These are phyloP conservation scores for Atkinsonella hypoxylon DNA, from an alignment of 2,329 filamentous ascomycete species.

Conservation along the genomic window DNA sequence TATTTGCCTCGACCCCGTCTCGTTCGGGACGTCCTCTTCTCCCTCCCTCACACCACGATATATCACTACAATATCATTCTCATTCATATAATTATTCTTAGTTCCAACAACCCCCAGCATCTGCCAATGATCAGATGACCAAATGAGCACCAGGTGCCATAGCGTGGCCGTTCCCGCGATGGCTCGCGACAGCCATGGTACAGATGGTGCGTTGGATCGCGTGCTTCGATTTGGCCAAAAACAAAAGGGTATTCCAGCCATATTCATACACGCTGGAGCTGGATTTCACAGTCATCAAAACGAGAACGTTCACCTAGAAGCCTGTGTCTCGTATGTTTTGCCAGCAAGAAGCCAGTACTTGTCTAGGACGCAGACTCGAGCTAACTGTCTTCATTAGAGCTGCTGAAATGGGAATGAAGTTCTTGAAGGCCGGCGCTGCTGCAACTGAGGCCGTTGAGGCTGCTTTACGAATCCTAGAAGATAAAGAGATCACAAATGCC, in stretches of 20 bases:
- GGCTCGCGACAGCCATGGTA: conserved; percentile 31
- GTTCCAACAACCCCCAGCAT: neutral
- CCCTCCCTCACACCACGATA: neutral
- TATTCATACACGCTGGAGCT: conserved; percentile 92
- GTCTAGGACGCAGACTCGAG: neutral
- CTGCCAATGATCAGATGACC: conserved; percentile 12
- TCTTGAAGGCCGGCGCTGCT: conserved; percentile 65
- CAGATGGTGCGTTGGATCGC: conserved; percentile 31
- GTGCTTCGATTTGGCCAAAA: conserved; percentile 23
- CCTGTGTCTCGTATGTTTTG: conserved; percentile 68
- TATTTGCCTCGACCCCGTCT: conserved; percentile 4
- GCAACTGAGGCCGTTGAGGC: conserved; percentile 85
- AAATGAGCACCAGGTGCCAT: conserved; percentile 18
- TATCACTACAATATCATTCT: conserved; percentile 3
- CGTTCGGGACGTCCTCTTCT: conserved; percentile 1
- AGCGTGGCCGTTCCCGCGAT: conserved; percentile 27
- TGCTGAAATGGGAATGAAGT: conserved; percentile 68
- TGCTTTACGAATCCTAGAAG: conserved; percentile 77
- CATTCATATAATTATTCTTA: conserved; percentile 6
- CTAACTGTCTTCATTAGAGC: conserved; percentile 44
- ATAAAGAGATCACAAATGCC: conserved; percentile 91
- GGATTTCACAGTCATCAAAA: conserved; percentile 87
- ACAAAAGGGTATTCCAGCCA: conserved; percentile 45
- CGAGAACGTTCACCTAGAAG: conserved; percentile 70
- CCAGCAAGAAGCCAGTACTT: neutral